Conservation (phyloP, 2,329 filamentous ascomycete genomes). For the Colletotrichum limetticola region DNA sequence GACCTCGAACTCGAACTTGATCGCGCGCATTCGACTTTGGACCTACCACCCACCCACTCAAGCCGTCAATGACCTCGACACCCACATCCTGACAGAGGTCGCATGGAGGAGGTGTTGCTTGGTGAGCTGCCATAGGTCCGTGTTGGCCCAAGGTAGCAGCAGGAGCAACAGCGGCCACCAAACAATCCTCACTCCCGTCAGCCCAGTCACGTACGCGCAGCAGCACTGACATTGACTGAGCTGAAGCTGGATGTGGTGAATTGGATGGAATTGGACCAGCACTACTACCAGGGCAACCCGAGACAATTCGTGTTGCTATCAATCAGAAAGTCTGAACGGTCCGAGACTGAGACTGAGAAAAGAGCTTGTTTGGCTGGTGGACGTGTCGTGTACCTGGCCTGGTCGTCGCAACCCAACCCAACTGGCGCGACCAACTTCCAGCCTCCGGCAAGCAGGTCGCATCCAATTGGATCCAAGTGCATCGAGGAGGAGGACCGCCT, state of each 20-base stretch:
- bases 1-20: neutral
- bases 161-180: conserved; percentile 15
- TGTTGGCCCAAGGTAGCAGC: conserved; percentile 35
- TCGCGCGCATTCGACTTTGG: conserved; percentile 3
- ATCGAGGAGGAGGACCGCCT: neutral
- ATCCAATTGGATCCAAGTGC: neutral
- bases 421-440: neutral
- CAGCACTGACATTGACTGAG: conserved; percentile 5
- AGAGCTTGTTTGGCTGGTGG: neutral
- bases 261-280: conserved; percentile 15
- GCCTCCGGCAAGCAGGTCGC: neutral
- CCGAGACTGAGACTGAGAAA: neutral
- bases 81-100: conserved; percentile 27
- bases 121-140: conserved; percentile 53
- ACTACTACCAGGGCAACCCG: conserved; percentile 24
- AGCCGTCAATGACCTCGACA: conserved; percentile 29
- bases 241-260: neutral
- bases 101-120: conserved; percentile 38
- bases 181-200: neutral
- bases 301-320: conserved; percentile 14
- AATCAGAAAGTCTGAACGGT: neutral
- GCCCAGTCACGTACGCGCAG: conserved; percentile 10
- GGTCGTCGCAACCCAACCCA: neutral
- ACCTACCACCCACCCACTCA: conserved; percentile 5
- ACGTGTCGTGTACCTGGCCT: neutral